Percentiles rank a stretch among this genome's conserved stretches.
Evolutionary conservation across 2,329 filamentous ascomycete species (phyloP).

Genomic region (Ophiostoma sp.): DNA sequence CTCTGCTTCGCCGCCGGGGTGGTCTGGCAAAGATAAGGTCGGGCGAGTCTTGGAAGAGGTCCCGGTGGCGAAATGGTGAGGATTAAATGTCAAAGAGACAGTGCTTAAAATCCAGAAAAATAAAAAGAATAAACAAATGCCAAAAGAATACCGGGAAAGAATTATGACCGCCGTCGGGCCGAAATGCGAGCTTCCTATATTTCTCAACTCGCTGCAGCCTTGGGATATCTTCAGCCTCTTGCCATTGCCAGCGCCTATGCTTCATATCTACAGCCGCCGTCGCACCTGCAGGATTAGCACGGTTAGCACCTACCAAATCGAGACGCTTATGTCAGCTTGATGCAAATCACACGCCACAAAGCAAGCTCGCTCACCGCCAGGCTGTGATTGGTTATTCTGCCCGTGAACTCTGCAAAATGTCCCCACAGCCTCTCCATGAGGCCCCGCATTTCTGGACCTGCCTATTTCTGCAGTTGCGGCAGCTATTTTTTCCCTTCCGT

Average conservation of each 20-base stretch:
- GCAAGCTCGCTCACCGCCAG: neutral
- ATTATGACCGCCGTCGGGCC: neutral
- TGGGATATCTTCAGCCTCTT: constrained; percentile 7
- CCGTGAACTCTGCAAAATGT: neutral
- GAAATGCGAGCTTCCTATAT: neutral
- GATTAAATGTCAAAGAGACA: neutral
- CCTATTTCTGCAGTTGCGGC: constrained; percentile 8
- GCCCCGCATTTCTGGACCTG: neutral
- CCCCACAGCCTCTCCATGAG: neutral
- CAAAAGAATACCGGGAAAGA: neutral
- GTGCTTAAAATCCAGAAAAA: neutral
- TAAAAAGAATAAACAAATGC: neutral
- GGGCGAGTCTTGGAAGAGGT: constrained; percentile 4
- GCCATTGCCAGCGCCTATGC: neutral
- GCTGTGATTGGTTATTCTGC: neutral
- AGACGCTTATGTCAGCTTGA: neutral
- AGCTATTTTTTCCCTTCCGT: constrained; percentile 22
- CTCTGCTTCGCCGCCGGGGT: neutral
- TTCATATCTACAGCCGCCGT: neutral
- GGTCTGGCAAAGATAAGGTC: constrained; percentile 5
- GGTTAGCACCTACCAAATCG: constrained; percentile 13
- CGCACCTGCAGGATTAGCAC: constrained; percentile 6
- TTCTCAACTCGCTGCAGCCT: neutral
- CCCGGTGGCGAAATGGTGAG: neutral
- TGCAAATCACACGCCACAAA: neutral